Percentiles rank a stretch among this genome's conserved stretches.
Evolutionary conservation across 495 filamentous ascomycete species (phyloP).

Genomic region (Penicillium cataractarum): DNA sequence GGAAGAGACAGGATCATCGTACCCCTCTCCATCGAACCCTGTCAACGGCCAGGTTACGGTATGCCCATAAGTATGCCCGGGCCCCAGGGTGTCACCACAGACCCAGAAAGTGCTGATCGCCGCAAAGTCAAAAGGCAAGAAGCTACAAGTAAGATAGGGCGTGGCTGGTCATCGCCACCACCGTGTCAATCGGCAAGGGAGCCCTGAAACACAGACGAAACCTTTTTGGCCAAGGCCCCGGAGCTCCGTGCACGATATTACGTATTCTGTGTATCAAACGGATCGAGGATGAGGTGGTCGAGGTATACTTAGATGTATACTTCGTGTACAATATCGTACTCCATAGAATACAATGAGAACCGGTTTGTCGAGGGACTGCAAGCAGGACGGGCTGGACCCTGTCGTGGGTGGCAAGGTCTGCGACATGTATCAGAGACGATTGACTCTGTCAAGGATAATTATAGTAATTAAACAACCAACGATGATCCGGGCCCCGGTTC

Average conservation of each 20-base stretch:
- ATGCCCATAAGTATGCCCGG: too few relatives aligned
- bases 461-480: slow-evolving; percentile 14
- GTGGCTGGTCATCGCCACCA: slow-evolving; percentile 20
- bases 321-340: background rate
- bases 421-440: slow-evolving; percentile 6
- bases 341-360: background rate
- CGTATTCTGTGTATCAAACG: slow-evolving; percentile 1
- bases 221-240: slow-evolving; percentile 1
- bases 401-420: slow-evolving; percentile 12
- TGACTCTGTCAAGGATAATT: slow-evolving; percentile 13
- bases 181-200: slow-evolving; percentile 11
- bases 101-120: slow-evolving; percentile 14
- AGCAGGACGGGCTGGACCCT: background rate
- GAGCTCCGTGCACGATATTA: slow-evolving; percentile 14
- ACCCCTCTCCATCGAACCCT: background rate
- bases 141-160: background rate
- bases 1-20: background rate
- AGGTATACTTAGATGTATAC: background rate
- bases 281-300: background rate
- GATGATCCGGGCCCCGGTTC: slow-evolving; percentile 16
- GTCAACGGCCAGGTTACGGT: background rate
- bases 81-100: slow-evolving; percentile 1
- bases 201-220: slow-evolving; percentile 20
- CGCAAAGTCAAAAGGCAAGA: too few relatives aligned
- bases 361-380: background rate